These are phyloP conservation scores for Pseudomassariella vexata DNA, from an alignment of 2,329 filamentous ascomycete species.

Conservation along the genomic window DNA sequence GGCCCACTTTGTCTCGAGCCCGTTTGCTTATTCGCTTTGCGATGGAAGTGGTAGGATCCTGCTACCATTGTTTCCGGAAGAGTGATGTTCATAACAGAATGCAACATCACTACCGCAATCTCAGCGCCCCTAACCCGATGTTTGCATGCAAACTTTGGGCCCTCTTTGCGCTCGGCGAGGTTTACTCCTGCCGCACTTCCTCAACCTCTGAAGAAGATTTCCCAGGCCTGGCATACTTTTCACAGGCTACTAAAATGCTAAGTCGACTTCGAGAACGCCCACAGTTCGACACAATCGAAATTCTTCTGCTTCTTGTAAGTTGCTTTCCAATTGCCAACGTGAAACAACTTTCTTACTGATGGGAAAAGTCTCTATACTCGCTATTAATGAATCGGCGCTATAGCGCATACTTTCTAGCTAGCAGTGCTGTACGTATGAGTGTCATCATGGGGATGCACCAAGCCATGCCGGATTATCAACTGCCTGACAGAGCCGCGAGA, in stretches of 20 bases:
- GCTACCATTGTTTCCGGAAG: constrained; percentile 35
- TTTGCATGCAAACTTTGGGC: constrained; percentile 35
- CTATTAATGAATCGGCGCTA: constrained; percentile 37
- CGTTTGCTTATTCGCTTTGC: constrained; percentile 33
- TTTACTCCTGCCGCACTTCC: constrained; percentile 34
- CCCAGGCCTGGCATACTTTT: constrained; percentile 38
- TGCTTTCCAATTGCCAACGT: background rate
- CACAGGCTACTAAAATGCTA: constrained; percentile 30
- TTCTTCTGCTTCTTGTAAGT: constrained; percentile 35
- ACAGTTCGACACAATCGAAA: constrained; percentile 35
- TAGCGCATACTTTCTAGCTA: constrained; percentile 35
- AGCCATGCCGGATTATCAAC: constrained; percentile 30
- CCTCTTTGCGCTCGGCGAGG: constrained; percentile 39
- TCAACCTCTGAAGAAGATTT: constrained; percentile 25
- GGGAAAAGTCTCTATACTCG: constrained; percentile 36
- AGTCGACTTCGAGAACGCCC: constrained; percentile 35
- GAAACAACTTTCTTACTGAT: background rate
- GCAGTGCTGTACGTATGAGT: constrained; percentile 35
- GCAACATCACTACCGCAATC: constrained; percentile 29
- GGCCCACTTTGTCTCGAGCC: constrained; percentile 32
- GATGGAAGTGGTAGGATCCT: constrained; percentile 30
- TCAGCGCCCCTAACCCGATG: constrained; percentile 24
- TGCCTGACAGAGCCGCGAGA: constrained; percentile 27
- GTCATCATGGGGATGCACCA: constrained; percentile 38
- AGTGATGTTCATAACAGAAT: constrained; percentile 30